Evolutionary conservation across 805 yeast genomes (phyloP).

Genomic region (Lipomyces chichibuensis): DNA sequence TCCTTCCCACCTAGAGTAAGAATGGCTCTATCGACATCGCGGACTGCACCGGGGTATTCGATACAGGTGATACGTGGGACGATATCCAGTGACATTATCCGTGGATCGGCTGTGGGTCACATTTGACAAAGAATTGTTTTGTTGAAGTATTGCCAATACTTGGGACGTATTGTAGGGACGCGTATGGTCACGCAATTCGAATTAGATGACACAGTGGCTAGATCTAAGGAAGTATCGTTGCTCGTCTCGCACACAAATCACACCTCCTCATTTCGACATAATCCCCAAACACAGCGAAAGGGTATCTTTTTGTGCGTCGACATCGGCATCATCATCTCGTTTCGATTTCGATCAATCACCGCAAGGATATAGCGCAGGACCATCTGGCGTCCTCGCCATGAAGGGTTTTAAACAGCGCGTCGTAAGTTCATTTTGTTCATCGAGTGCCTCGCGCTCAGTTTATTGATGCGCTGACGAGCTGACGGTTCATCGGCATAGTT

Average conservation of each 20-base stretch:
- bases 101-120: no score
- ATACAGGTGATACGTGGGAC: slow-evolving; percentile 32
- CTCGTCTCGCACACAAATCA: background rate
- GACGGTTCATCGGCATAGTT: slow-evolving; percentile 20
- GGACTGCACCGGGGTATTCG: slow-evolving; percentile 34
- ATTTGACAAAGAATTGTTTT: background rate
- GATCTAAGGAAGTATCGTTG: background rate
- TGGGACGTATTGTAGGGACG: background rate
- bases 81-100: slow-evolving; percentile 14
- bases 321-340: background rate
- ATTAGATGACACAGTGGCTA: background rate
- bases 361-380: slow-evolving; percentile 3
- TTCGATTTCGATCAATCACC: background rate
- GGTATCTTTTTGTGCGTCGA: background rate
- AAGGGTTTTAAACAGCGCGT: slow-evolving; percentile 42
- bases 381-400: slow-evolving; percentile 28
- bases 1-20: slow-evolving; percentile 29
- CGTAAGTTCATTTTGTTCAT: slow-evolving; percentile 20
- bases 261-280: background rate
- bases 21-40: slow-evolving; percentile 26
- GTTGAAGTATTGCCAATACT: background rate
- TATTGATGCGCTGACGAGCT: background rate
- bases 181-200: background rate
- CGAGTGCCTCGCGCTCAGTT: background rate
- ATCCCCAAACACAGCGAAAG: background rate